Base-by-base conservation (phyloP, 441 rosid genomes). In the Jatropha multifida region DNA sequence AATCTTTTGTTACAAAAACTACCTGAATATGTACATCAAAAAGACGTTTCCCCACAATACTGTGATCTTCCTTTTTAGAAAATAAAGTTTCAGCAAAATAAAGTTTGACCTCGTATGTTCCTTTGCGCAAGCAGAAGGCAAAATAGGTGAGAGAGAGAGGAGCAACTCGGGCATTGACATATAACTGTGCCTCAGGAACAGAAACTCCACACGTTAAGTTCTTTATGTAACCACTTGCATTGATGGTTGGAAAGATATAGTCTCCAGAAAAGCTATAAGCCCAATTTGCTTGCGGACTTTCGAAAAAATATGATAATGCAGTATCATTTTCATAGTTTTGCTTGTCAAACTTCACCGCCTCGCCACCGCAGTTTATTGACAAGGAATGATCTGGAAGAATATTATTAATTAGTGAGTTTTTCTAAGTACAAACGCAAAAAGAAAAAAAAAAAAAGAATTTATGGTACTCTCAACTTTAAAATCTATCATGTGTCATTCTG, bases 21-120 rank as follows among this genome's bases (percentile, higher is more conserved):
- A 62, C 66, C 66, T 62, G 66, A 14, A 62, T 62, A 32, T 62
- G 7, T 6, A 62, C 66, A 62, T 62, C 66, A 7, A 62, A 62
- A 7, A 62, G 20, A 2, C 44, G 66, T 37, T 62, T 62, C 44
- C 66, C 41, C 3, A 32, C 7, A 9, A 17, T 6, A n/a, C 66
- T 62, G 40, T 62, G 4, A 27, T 61, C 65, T 61, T 61, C 65
- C 13, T 7, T 32, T 32, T 32, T 32, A 32, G 32, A 32, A 32
- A 32, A 32, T 32, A 32, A 32, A 32, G 32, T 32, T 26, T 62
- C 66, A 32, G 40, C 40, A 62, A 62, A 62, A 2, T 2, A 13
- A 62, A 62, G 44, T 62, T 4, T 13, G 18, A 62, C 66, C 13
- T 32, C 4, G 32, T 62, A 15, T 3, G 14, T 6, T 7, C 66